Evolutionary conservation across 352 stramenopile genomes (phyloP).

Genomic region (Globisporangium megalacanthum): DNA sequence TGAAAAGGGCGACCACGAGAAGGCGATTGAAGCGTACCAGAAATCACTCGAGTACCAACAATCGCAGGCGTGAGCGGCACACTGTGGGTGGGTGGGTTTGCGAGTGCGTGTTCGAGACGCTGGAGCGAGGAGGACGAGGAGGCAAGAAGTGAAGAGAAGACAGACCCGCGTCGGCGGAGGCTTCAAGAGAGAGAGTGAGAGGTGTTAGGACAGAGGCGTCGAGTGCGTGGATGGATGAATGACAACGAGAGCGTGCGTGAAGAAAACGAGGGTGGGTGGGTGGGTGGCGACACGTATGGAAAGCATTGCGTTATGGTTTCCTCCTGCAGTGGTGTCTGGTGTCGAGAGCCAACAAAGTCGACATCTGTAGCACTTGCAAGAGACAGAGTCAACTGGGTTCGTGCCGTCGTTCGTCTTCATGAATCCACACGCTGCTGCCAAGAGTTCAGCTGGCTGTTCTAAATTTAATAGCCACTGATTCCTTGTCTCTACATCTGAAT

Average conservation of each 20-base stretch:
- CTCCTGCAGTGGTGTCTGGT: no score
- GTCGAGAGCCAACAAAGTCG: no score
- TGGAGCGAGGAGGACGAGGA: background rate
- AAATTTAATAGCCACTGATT: no score
- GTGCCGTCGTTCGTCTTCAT: no score
- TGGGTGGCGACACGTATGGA: background rate
- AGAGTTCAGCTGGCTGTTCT: no score
- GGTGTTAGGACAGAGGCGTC: background rate
- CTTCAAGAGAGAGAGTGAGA: background rate
- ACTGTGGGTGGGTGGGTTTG: no score
- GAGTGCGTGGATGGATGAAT: background rate
- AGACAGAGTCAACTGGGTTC: no score
- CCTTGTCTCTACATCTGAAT: no score
- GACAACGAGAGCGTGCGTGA: background rate
- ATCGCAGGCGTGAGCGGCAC: conserved; percentile 6
- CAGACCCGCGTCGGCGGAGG: background rate
- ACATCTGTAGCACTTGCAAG: no score
- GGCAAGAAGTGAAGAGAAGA: background rate
- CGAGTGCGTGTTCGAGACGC: background rate
- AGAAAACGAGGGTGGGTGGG: background rate
- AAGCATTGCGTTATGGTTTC: no score
- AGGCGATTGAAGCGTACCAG: conserved; percentile 82
- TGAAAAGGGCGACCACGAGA: conserved; percentile 84
- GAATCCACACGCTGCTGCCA: no score
- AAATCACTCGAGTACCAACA: conserved; percentile 69